phyloP scores from a whole-genome alignment of 768 basidiomycete genomes.

The Dacryopinax spathularia region DNA sequence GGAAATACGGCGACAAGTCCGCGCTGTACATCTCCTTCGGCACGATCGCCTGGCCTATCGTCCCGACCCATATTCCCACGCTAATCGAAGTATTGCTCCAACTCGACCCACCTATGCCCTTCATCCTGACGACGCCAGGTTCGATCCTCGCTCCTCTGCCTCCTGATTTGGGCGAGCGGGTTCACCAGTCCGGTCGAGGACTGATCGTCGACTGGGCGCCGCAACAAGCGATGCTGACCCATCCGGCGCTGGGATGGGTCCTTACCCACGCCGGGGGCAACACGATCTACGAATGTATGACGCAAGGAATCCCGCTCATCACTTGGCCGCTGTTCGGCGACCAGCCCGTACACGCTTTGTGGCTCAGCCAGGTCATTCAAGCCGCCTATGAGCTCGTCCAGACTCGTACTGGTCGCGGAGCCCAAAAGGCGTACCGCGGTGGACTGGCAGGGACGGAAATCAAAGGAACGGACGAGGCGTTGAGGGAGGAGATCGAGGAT shows the following conservation, averaged over 20 bases:
- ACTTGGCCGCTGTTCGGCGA: slow-evolving; percentile 9
- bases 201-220: slow-evolving; percentile 11
- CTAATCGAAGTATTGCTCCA: slow-evolving; percentile 8
- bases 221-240: slow-evolving; percentile 8
- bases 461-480: neutral
- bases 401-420: neutral
- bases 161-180: neutral
- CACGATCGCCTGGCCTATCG: slow-evolving; percentile 10
- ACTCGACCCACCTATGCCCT: slow-evolving; percentile 10
- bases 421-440: neutral
- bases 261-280: slow-evolving; percentile 9
- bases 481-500: neutral
- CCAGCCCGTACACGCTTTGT: slow-evolving; percentile 7
- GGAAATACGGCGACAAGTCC: slow-evolving; percentile 6
- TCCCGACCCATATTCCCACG: slow-evolving; percentile 7
- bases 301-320: slow-evolving; percentile 9
- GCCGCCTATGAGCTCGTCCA: neutral
- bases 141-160: neutral
- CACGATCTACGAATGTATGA: slow-evolving; percentile 10
- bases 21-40: slow-evolving; percentile 12
- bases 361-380: neutral
- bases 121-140: slow-evolving; percentile 8
- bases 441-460: neutral
- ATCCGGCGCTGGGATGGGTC: slow-evolving; percentile 7
- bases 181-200: slow-evolving; percentile 8